Conservation (phyloP, 306 rosid genomes). For the Geum urbanum region DNA sequence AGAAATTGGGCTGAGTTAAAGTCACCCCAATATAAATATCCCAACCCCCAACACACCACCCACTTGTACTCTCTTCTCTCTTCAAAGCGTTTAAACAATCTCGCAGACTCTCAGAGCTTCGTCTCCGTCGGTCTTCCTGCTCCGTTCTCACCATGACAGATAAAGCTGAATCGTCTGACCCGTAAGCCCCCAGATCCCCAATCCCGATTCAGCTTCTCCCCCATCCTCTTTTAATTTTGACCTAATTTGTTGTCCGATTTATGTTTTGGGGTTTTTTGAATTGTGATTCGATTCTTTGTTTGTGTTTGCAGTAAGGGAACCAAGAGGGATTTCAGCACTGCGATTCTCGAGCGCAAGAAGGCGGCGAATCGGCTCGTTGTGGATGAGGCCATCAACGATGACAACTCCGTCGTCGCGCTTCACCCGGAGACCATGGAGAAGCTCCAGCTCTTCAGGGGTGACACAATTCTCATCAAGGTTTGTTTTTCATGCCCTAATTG, state of each 20-base stretch:
- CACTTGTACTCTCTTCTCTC: neutral
- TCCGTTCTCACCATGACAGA: constrained; percentile 45
- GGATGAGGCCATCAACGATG: constrained; percentile 88
- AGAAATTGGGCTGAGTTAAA: constrained; percentile 35
- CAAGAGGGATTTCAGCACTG: constrained; percentile 81
- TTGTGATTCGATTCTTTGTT: neutral
- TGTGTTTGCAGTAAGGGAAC: constrained; percentile 61
- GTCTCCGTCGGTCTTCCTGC: constrained; percentile 14
- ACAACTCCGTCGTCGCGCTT: constrained; percentile 88
- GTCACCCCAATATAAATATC: constrained; percentile 35
- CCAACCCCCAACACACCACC: constrained; percentile 11
- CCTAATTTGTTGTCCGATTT: neutral
- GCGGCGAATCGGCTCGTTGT: constrained; percentile 83
- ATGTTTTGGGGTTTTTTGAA: neutral
- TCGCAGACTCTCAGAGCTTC: constrained; percentile 7
- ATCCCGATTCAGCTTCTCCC: constrained; percentile 18
- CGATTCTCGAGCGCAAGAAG: constrained; percentile 91
- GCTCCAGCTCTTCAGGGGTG: constrained; percentile 89
- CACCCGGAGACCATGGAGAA: constrained; percentile 92
- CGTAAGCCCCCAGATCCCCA: constrained; percentile 39
- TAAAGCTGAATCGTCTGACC: constrained; percentile 76
- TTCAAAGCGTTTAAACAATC: neutral
- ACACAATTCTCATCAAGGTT: constrained; percentile 87
- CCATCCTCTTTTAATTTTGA: neutral
- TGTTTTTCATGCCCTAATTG: neutral